phyloP scores from a whole-genome alignment of 2,329 filamentous ascomycete species.

The Rhynchosporium secalis region DNA sequence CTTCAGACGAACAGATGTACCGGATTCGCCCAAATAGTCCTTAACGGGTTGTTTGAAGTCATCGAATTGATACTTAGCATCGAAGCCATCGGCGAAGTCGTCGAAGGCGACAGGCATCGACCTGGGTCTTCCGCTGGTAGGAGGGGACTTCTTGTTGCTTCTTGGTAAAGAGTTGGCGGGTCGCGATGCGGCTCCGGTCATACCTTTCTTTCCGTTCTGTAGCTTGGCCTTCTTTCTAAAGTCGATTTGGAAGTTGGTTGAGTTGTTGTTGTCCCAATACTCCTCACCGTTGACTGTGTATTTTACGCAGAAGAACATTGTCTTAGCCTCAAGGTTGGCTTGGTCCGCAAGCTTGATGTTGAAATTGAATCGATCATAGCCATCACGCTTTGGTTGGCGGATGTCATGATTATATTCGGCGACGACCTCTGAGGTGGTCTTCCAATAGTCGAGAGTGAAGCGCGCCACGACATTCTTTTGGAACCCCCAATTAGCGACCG shows the following conservation, averaged over 20 bases:
- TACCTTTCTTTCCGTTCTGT: slow-evolving; percentile 56
- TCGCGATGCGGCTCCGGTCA: slow-evolving; percentile 52
- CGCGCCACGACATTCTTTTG: slow-evolving; percentile 86
- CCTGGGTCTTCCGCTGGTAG: slow-evolving; percentile 49
- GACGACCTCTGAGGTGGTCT: slow-evolving; percentile 90
- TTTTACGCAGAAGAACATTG: slow-evolving; percentile 85
- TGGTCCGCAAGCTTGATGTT: slow-evolving; percentile 90
- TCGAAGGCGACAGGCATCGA: slow-evolving; percentile 58
- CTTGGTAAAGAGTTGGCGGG: slow-evolving; percentile 60
- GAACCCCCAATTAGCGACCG: slow-evolving; percentile 86
- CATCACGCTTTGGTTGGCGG: slow-evolving; percentile 63
- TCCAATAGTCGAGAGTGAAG: slow-evolving; percentile 98
- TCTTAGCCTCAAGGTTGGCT: slow-evolving; percentile 89
- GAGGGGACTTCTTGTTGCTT: slow-evolving; percentile 58
- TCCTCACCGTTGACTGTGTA: slow-evolving; percentile 84
- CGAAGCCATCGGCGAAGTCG: slow-evolving; percentile 66
- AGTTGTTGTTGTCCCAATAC: slow-evolving; percentile 92
- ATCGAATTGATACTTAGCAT: slow-evolving; percentile 47
- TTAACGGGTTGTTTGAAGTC: slow-evolving; percentile 60
- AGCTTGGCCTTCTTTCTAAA: slow-evolving; percentile 78
- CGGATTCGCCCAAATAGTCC: slow-evolving; percentile 61
- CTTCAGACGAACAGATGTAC: slow-evolving; percentile 67
- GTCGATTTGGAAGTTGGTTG: slow-evolving; percentile 89
- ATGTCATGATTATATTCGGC: slow-evolving; percentile 87
- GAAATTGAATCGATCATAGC: slow-evolving; percentile 89